Evolutionary conservation across 2,329 filamentous ascomycete species (phyloP).

Genomic region (Cylindrodendrum hubeiense): DNA sequence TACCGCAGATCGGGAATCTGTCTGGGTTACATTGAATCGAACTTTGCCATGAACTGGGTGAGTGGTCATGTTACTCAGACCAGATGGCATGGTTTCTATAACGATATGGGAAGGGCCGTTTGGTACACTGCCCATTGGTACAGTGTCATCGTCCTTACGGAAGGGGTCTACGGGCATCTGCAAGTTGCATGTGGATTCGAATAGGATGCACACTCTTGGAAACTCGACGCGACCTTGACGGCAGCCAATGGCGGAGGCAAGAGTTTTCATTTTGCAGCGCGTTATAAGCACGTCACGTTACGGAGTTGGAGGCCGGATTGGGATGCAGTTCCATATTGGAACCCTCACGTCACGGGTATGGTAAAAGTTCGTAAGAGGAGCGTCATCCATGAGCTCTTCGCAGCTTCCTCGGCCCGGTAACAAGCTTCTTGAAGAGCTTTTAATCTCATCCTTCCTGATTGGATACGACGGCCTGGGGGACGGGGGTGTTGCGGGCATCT

Average conservation of each 20-base stretch:
- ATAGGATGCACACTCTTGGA: not conserved
- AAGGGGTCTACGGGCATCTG: slow-evolving; percentile 3
- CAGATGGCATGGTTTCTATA: not conserved
- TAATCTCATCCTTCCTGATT: slow-evolving; percentile 17
- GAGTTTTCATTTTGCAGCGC: slow-evolving; percentile 8
- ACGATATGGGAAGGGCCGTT: not conserved
- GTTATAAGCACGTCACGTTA: slow-evolving; percentile 19
- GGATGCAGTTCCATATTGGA: slow-evolving; percentile 8
- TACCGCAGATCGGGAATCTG: slow-evolving; percentile 13
- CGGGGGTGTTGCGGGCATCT: slow-evolving; percentile 5
- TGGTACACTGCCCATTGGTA: slow-evolving; percentile 10
- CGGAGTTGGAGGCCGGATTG: not conserved
- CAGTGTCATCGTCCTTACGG: slow-evolving; percentile 1
- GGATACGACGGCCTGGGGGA: slow-evolving; percentile 7
- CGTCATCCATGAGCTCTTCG: slow-evolving; percentile 2
- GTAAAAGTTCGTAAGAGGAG: not conserved
- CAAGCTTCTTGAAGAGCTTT: slow-evolving; percentile 20
- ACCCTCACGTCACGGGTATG: slow-evolving; percentile 2
- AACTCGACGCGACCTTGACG: slow-evolving; percentile 21
- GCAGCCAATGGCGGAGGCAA: slow-evolving; percentile 16
- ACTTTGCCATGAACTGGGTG: slow-evolving; percentile 6
- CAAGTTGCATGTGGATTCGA: not conserved
- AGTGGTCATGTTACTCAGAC: slow-evolving; percentile 8
- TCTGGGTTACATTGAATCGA: slow-evolving; percentile 24
- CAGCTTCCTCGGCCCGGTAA: not conserved